Conservation (phyloP, 345 rosid species). For the Aegle marmelos region DNA sequence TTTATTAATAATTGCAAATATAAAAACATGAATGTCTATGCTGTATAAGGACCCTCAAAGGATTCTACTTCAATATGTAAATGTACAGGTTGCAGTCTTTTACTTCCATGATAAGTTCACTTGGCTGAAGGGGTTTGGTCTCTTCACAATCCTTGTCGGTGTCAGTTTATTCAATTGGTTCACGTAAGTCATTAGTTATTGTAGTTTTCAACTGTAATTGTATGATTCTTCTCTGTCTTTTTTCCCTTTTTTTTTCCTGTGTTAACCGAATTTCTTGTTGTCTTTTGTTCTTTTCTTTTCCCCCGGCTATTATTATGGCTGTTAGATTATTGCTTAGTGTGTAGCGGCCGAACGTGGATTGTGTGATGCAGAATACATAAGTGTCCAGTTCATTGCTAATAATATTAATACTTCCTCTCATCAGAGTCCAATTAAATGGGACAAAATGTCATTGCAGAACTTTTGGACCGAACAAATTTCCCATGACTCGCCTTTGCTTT, state of each 20-base stretch:
- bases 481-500: not conserved
- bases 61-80: not conserved
- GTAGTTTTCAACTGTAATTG: not conserved
- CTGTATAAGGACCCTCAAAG: not conserved
- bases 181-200: conserved; percentile 67
- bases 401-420: not conserved
- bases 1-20: not conserved
- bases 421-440: not conserved
- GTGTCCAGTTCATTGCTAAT: not conserved
- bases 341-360: not conserved
- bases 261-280: not conserved
- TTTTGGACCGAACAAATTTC: not conserved
- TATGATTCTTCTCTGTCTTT: not conserved
- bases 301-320: not conserved
- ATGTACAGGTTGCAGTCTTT: conserved; percentile 86
- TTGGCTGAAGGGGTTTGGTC: conserved; percentile 92
- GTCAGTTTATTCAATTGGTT: conserved; percentile 96
- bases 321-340: not conserved
- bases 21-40: not conserved
- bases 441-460: not conserved
- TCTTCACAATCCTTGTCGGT: conserved; percentile 75
- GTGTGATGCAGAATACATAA: not conserved
- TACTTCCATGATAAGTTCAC: conserved; percentile 94
- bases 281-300: not conserved
- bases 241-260: not conserved